Conservation (phyloP, 163 green algal genomes). For the Chlorella variabilis region DNA sequence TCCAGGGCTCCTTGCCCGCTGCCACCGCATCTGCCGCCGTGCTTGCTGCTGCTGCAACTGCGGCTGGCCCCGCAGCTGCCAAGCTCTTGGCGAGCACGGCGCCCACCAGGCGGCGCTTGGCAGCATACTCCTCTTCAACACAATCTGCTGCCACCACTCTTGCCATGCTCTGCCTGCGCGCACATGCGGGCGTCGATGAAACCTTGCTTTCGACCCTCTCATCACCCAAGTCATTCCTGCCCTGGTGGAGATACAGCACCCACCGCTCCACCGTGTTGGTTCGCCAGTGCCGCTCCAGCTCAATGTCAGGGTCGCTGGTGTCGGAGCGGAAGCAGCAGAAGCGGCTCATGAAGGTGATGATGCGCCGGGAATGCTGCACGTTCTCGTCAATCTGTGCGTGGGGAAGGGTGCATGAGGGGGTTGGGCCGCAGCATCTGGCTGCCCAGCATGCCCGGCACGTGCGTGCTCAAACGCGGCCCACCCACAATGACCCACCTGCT, state of each 20-base stretch:
- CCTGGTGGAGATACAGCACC: too few species aligned
- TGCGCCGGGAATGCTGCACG: slow-evolving; percentile 27
- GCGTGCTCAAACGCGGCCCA: too few species aligned
- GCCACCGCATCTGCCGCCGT: not conserved
- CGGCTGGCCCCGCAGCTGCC: not conserved
- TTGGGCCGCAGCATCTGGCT: not conserved
- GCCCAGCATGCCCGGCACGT: too few species aligned
- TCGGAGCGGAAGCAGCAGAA: slow-evolving; percentile 28
- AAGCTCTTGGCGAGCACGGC: not conserved
- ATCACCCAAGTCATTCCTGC: too few species aligned
- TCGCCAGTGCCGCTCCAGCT: not conserved
- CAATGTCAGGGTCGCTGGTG: not conserved
- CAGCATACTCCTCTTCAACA: not conserved
- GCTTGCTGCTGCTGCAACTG: not conserved
- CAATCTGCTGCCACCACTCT: not conserved
- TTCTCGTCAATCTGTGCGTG: slow-evolving; percentile 32
- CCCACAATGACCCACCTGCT: slow-evolving; percentile 17
- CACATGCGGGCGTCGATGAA: not conserved
- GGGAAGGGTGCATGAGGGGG: not conserved
- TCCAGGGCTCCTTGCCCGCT: not conserved
- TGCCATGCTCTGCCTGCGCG: slow-evolving; percentile 12
- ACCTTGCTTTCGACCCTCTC: not conserved
- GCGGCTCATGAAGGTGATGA: slow-evolving; percentile 39
- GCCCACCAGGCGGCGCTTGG: not conserved
- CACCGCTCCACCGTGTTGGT: not conserved